Base-by-base conservation (phyloP, 1,284 basidiomycete species). In the Apiotrichum gamsii region DNA sequence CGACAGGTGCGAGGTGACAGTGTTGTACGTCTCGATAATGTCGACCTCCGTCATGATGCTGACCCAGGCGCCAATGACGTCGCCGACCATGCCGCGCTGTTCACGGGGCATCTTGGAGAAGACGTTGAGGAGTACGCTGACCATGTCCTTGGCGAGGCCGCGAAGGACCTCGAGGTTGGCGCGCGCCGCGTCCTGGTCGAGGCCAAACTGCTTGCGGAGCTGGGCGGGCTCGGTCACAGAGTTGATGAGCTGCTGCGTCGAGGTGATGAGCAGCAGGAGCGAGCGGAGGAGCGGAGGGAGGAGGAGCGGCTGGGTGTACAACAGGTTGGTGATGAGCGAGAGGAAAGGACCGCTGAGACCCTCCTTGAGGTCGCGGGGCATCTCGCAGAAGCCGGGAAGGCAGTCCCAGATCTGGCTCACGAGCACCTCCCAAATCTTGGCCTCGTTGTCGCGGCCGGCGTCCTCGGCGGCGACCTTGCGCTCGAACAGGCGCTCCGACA, bases 111-210 rank as follows among this genome's bases (percentile, higher is more conserved):
- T 81, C 60, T 82, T 90, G 52, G 85, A 80, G 70, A 96, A 97
- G n/a, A 99, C 84, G 66, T 99, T 97, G 77, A 97, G 94, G 36
- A 96, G 77, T 4, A 97, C 89, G 0, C 90, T 85, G 21, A 97
- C 80, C 83, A 95, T 93, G 63, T 89, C 94, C 64, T 90, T 87
- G 0, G 83, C 84, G 61, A 96, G 84, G 0, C 77, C 77, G 40
- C 80, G 82, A 48, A 98, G 76, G 67, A 88, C 85, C 2, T 69
- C 75, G 20, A 96, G 60, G 61, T 93, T 93, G 39, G 75, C 76
- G 30, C 74, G 66, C 2, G 87, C 90, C 52, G 81, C 79, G 28
- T 77, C 76, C 24, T 77, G 78, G 48, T 75, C 74, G 21, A 79
- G 59, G 18, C 77, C 78, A 43, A 80, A 80, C 33, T 74, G 73